Conservation (phyloP, 352 stramenopile species). For the Discostella stelligera region DNA sequence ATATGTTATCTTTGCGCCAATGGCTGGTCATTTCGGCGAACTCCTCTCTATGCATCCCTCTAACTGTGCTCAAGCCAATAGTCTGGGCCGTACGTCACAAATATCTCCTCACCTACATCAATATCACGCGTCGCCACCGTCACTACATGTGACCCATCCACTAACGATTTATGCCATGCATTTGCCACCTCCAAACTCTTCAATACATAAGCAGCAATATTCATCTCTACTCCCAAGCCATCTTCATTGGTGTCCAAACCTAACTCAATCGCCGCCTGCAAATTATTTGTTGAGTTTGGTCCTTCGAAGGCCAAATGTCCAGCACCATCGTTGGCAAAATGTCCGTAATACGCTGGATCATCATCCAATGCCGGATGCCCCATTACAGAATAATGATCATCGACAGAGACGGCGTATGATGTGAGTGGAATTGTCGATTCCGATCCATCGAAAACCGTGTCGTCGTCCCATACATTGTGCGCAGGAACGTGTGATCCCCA, state of each 20-base stretch:
- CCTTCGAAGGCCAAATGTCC: slow-evolving; percentile 34
- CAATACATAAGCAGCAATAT: slow-evolving; percentile 35
- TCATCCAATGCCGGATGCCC: slow-evolving; percentile 28
- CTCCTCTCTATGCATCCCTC: neutral
- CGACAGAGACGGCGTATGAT: slow-evolving; percentile 28
- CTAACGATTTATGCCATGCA: slow-evolving; percentile 35
- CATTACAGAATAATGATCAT: slow-evolving; percentile 41
- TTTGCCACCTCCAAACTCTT: slow-evolving; percentile 43
- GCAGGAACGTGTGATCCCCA: slow-evolving; percentile 36
- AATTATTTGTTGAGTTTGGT: slow-evolving; percentile 16
- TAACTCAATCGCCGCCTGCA: slow-evolving; percentile 19
- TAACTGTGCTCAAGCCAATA: slow-evolving; percentile 25
- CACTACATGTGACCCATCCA: slow-evolving; percentile 30
- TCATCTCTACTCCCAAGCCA: slow-evolving; percentile 28
- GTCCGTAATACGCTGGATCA: slow-evolving; percentile 41
- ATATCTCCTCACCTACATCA: slow-evolving; percentile 37
- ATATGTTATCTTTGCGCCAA: neutral
- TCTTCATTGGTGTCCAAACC: slow-evolving; percentile 16
- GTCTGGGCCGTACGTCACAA: slow-evolving; percentile 48
- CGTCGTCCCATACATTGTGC: slow-evolving; percentile 28
- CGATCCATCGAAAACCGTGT: slow-evolving; percentile 34
- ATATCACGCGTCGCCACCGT: slow-evolving; percentile 49
- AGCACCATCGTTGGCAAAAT: slow-evolving; percentile 52
- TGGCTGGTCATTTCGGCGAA: neutral
- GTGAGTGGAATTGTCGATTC: slow-evolving; percentile 27